Evolutionary conservation across 257 asterid genomes (phyloP), one percentile per base, ranked within the genome.

Genomic region (Avicennia marina): DNA sequence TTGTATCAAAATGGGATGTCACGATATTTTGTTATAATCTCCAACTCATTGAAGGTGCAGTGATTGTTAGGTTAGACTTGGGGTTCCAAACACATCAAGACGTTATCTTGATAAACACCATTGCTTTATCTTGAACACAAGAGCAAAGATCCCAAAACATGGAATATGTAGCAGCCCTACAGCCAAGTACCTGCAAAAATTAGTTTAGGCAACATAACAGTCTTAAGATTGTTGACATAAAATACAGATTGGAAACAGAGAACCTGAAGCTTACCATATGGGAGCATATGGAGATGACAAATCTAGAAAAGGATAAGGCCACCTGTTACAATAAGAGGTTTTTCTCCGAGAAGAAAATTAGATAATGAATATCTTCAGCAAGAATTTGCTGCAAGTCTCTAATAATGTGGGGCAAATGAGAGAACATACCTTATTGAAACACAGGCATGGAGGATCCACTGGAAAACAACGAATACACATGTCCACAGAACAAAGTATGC

Each of bases 401-500:
- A 11, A 46, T 6, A 20, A 46, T 46, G 56, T 11, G 7, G 16
- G 19, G 40, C 25, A 7, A 13, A 12, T 21, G 13, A 18, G 9
- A 22, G 32, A n/a, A 3, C 1, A 31, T 63, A 90, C 98, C 89
- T 66, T 55, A 72, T 46, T 7, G 86, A 74, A 43, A 84, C 75
- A 71, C 63, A 84, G 49, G 75, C 83, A 67, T 90, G 98, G 58
- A 79, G 6, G 56, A 85, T 71, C 98, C 96, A 90, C 68, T 90
- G 98, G 83, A 90, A 79, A 59, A 82, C 17, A 67, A 90, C 95
- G 69, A 78, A 90, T 12, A 63, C 31, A 57, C 77, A 70, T 2
- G 98, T 87, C 85, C 81, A 90, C 31, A 85, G 72, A 40, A 77
- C 60, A 53, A 90, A 90, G 64, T 90, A 90, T 18, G 84, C 94